A percentile compares a stretch with the other conserved stretches of the same genome.
These are phyloP conservation scores for Madurella fahalii DNA, from an alignment of 2,329 filamentous ascomycete species.

Conservation along the genomic window DNA sequence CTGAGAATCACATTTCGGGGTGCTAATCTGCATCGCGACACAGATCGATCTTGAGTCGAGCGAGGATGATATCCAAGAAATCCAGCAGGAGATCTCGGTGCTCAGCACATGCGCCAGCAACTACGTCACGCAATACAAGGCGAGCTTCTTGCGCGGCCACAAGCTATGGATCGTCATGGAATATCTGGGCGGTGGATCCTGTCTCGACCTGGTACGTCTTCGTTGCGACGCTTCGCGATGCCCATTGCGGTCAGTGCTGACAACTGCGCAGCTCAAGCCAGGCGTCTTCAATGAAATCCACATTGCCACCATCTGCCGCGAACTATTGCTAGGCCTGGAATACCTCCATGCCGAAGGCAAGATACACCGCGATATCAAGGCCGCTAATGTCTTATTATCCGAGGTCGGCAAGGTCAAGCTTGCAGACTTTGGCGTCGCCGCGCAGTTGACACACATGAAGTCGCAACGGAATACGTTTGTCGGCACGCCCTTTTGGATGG, in stretches of 20 bases:
- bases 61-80: slow-evolving; percentile 97
- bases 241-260: slow-evolving; percentile 28
- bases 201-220: slow-evolving; percentile 74
- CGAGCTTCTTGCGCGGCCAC: slow-evolving; percentile 90
- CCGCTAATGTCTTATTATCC: slow-evolving; percentile 91
- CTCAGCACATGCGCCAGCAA: slow-evolving; percentile 91
- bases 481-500: slow-evolving; percentile 97
- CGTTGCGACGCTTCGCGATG: not conserved
- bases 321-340: slow-evolving; percentile 83
- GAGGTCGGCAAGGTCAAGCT: slow-evolving; percentile 88
- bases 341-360: slow-evolving; percentile 94
- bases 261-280: slow-evolving; percentile 68
- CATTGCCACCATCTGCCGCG: slow-evolving; percentile 90
- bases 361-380: slow-evolving; percentile 95
- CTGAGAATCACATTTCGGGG: not conserved
- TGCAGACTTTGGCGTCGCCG: slow-evolving; percentile 94
- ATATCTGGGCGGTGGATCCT: slow-evolving; percentile 90
- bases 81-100: slow-evolving; percentile 94
- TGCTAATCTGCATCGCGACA: slow-evolving; percentile 11
- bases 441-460: slow-evolving; percentile 95
- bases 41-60: slow-evolving; percentile 98
- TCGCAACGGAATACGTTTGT: slow-evolving; percentile 97
- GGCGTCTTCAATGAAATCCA: slow-evolving; percentile 84
- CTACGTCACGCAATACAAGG: slow-evolving; percentile 93
- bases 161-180: slow-evolving; percentile 99